Percentiles rank a stretch among this genome's conserved stretches.
Evolutionary conservation across 2,329 filamentous ascomycete species (phyloP).

Genomic region (Drechslera avenae): DNA sequence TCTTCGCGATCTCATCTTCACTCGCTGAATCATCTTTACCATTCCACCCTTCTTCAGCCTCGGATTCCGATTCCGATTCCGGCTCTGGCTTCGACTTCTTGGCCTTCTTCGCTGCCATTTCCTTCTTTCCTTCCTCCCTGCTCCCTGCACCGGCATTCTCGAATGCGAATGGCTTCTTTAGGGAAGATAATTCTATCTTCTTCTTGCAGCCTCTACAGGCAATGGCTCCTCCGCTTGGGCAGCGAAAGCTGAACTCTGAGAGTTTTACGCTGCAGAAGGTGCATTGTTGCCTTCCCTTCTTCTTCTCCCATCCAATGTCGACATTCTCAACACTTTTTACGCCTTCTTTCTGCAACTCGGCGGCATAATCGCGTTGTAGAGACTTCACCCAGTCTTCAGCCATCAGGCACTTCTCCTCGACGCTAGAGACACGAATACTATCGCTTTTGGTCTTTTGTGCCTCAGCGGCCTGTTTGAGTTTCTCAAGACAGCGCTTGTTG

Average conservation of each 20-base stretch:
- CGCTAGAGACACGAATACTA: background rate
- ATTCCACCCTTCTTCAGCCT: background rate
- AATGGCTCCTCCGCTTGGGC: conserved; percentile 3
- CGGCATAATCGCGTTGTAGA: background rate
- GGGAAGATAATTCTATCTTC: background rate
- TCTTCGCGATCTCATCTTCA: background rate
- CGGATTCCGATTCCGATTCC: background rate
- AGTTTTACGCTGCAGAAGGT: background rate
- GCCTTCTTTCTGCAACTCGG: background rate
- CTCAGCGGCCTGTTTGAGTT: background rate
- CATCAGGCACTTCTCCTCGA: background rate
- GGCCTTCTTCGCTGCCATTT: background rate
- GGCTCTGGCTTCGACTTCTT: background rate
- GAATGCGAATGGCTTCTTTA: background rate
- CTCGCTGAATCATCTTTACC: background rate
- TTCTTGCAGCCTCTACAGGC: background rate
- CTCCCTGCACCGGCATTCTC: background rate
- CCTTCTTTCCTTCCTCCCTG: background rate
- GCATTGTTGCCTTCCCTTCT: background rate
- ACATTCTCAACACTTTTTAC: background rate
- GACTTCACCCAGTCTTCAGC: background rate
- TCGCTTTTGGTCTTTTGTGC: background rate
- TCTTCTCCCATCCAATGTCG: conserved; percentile 1
- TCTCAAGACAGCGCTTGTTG: conserved; percentile 2
- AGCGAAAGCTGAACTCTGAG: background rate